Evolutionary conservation across 768 basidiomycete genomes (phyloP).

Genomic region (Lactifluus volemus): DNA sequence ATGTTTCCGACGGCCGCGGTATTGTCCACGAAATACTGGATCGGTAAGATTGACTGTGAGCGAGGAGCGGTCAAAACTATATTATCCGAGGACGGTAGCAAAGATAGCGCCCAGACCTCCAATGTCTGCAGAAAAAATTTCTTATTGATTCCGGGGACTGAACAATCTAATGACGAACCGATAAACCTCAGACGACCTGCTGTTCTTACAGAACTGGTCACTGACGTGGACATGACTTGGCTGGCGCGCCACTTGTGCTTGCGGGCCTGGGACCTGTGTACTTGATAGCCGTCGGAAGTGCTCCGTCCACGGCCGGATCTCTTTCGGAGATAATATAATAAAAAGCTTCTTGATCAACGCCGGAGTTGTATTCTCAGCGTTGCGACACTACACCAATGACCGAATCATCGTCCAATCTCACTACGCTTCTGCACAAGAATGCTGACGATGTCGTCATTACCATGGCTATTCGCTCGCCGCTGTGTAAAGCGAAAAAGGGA

Average conservation of each 20-base stretch:
- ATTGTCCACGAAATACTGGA: slow-evolving; percentile 31
- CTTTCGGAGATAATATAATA: no score
- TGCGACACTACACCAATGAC: slow-evolving; percentile 9
- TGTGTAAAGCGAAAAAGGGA: slow-evolving; percentile 72
- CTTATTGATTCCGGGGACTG: background rate
- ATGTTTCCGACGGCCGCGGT: slow-evolving; percentile 32
- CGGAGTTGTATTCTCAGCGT: no score
- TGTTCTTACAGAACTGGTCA: background rate
- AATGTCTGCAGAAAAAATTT: slow-evolving; percentile 20
- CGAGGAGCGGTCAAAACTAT: background rate
- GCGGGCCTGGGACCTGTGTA: no score
- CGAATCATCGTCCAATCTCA: slow-evolving; percentile 35
- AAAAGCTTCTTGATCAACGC: no score
- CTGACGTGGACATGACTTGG: background rate
- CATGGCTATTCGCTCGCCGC: slow-evolving; percentile 66
- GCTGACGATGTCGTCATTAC: slow-evolving; percentile 79
- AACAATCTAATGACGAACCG: background rate
- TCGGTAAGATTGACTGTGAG: slow-evolving; percentile 32
- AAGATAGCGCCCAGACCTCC: slow-evolving; percentile 2
- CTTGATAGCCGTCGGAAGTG: no score
- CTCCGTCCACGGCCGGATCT: background rate
- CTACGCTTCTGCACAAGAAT: slow-evolving; percentile 46
- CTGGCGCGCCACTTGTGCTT: no score
- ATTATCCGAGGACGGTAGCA: background rate
- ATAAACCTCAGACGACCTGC: background rate